Evolutionary conservation across 345 rosid species (phyloP), one percentile per base, ranked within the genome.

Genomic region (Zanthoxylum bungeanum): DNA sequence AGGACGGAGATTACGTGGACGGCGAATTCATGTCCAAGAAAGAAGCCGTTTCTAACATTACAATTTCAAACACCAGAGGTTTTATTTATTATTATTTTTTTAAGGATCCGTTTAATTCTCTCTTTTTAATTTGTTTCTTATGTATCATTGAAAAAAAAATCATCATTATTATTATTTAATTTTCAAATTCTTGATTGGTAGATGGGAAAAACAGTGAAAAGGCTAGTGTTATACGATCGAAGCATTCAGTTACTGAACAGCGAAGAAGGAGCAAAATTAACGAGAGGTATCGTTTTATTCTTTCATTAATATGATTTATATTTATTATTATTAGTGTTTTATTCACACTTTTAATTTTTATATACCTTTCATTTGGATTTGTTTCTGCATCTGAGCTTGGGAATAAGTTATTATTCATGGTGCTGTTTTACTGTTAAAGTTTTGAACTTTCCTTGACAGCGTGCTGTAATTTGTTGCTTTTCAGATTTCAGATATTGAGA

Each of bases 231-330:
- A 81, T 87, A 50, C 88, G 99, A 69, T 95, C 98, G 36, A 95
- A 95, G 44, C 99, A 95, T 77, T 92, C 99, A 0, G 99, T 92
- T 50, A 95, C 96, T 0, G 98, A 95, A 82, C 99, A 92, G 83
- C 85, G 96, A 24, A 78, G 98, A 72, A 86, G 99, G 77, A 95
- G 97, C 89, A 95, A 92, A 85, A 95, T 95, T 73, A 95, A 95
- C 33, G 99, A 95, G 82, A 92, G 99, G 96, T 89, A 64, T 70
- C 65, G 25, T 59, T 33, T 51, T 64, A 11, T 30, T 51, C 52
- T 68, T 31, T 25, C 11, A 7, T 21, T 21, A 7, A 8, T 9
- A 51, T 21, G 56, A 12, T 51, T 51, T 5, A n/a, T 21, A 51
- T 17, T 58, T 44, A 44, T 44, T 44, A 16, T 44, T 44, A 44